Evolutionary conservation across 2,329 filamentous ascomycete species (phyloP), one percentile per base, ranked within the genome.

Genomic region (Coccinonectria pachysandricola): DNA sequence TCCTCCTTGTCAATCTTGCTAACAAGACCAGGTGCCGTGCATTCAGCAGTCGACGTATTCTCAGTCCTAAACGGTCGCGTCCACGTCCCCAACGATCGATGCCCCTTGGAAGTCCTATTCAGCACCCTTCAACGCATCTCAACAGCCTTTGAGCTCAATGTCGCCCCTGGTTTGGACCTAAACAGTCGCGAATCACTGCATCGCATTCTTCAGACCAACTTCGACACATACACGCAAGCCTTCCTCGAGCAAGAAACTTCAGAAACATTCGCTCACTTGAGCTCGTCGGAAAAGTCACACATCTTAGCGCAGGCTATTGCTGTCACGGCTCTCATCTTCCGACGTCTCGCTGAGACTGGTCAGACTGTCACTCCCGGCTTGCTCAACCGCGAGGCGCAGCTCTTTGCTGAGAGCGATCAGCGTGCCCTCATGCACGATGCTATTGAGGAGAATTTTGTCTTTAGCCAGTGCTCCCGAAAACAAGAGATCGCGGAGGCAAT

Each of bases 341-440:
- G 36, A 21, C 43, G 43, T 6, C 24, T 46, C 13, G 41, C 43
- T 6, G 35, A 43, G 20, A 40, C 40, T 1, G 37, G 38, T 1
- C 31, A 38, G 26, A 45, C 34, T 19, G 31, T 46, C 24, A 43
- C 26, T 8, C 35, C 34, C 14, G 43, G 43, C 9, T 29, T 46
- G 12, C 34, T 46, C 2, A 46, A 46, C 31, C 43, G 43, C 10
- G 43, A 46, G 25, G 35, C 42, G 2, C 43, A 46, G 15, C 32
- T 46, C 14, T 46, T 46, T 6, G 27, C 43, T 4, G 43, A 46
- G 34, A 46, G 43, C 23, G 43, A 46, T 8, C 43, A 46, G 32
- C 43, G 43, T 4, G 18, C 35, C 11, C 19, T 45, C 30, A 46
- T 45, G 34, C 37, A 46, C 19, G 29, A 37, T 8, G 32, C 31